Base-by-base conservation (phyloP, 108 stramenopile genomes). In the Mediolabrus comicus region DNA sequence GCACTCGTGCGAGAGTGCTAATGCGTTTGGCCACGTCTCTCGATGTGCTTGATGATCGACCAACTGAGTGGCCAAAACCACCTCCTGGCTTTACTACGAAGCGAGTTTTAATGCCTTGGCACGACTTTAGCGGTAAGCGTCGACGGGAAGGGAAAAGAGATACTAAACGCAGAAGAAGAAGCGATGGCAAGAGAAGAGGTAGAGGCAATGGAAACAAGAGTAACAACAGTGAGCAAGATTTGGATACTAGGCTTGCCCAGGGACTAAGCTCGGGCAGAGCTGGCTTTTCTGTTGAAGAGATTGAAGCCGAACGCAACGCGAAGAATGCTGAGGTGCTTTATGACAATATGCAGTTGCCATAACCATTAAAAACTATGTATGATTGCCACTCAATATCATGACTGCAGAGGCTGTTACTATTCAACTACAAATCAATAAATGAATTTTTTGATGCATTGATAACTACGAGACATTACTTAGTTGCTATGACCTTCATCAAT, bases 31-130 rank as follows among this genome's bases (percentile, higher is more conserved):
- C 89, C 13, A 85, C 89, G 19, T 79, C 89, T 0, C 39, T 53
- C 24, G 92, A 93, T 80, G 83, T 89, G 33, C 75, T 93, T 30
- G 74, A 79, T 25, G 87, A 90, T 53, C 83, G 86, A 25, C 89
- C 89, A 27, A 82, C 82, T 24, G 74, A 84, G 49, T 87, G 86
- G 87, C 92, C 89, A 9, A 84, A 78, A 64, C 89, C 89, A 49
- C 92, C 92, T 8, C 83, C 84, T 30, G 87, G 87, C 5, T 93
- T 89, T 62, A 74, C 84, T 25, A 85, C 87, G 12, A 83, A 86
- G 41, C 69, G 81, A 25, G 84, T 87, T 14, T 59, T 93, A 27
- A 86, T 89, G 65, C 87, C 91, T 22, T 71, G 80, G 49, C 73
- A 85, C 51, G 87, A 89, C 62, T 89, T 74, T 43, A 81, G 70